phyloP scores from a whole-genome alignment of 306 rosid genomes.

The Ormosia semicastrata region DNA sequence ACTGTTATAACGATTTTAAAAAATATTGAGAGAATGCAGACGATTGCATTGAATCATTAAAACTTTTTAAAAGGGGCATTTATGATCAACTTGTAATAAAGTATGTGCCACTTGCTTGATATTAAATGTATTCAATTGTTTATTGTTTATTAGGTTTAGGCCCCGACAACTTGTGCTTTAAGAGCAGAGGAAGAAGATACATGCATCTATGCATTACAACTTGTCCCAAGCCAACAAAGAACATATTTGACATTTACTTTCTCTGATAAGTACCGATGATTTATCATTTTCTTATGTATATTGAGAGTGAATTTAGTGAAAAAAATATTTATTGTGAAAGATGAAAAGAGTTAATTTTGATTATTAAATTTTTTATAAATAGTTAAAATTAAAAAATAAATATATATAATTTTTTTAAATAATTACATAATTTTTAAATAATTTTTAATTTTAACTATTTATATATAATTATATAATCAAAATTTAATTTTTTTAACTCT shows the following conservation, averaged over 20 bases:
- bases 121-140: conserved; percentile 10
- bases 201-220: conserved; percentile 34
- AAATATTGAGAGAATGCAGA: background rate
- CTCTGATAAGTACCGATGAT: background rate
- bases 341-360: too few relatives aligned
- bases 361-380: too few relatives aligned
- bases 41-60: conserved; percentile 23
- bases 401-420: too few relatives aligned
- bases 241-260: conserved; percentile 2
- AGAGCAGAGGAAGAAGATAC: conserved; percentile 19
- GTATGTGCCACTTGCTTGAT: conserved; percentile 27
- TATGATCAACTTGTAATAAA: conserved; percentile 27
- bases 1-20: background rate
- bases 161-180: background rate
- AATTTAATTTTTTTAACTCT: too few relatives aligned
- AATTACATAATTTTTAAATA: too few relatives aligned
- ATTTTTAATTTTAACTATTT: too few relatives aligned
- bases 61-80: background rate
- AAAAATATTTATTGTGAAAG: too few relatives aligned
- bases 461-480: too few relatives aligned
- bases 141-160: background rate
- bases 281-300: background rate
- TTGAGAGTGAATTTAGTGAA: too few relatives aligned
- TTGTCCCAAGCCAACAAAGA: conserved; percentile 5
- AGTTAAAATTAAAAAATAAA: too few relatives aligned